Evolutionary conservation across 208 protist species (phyloP).

Genomic region (Angomonas deanei): DNA sequence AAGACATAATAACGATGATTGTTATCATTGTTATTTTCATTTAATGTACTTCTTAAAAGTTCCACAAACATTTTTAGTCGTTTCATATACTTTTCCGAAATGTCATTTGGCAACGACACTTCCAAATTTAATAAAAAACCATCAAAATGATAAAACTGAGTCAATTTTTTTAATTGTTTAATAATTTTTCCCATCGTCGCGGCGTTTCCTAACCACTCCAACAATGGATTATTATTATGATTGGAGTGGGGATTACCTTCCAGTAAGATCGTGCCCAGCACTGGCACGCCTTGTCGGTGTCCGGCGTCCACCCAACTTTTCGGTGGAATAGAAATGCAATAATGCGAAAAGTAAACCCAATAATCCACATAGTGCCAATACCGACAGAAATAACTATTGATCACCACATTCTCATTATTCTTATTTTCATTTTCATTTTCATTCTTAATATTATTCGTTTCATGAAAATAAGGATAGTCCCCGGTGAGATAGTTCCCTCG

Average conservation of each 20-base stretch:
- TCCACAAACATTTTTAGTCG: background rate
- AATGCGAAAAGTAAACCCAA: constrained; percentile 90
- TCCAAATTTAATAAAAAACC: constrained; percentile 93
- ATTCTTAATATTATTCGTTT: constrained; percentile 21
- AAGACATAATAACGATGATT: constrained; percentile 31
- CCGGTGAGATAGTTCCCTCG: constrained; percentile 45
- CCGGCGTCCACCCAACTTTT: constrained; percentile 66
- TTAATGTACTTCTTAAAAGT: constrained; percentile 8
- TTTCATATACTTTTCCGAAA: background rate
- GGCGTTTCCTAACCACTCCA: constrained; percentile 32
- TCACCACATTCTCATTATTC: constrained; percentile 17
- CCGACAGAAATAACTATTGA: no score
- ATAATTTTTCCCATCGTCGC: constrained; percentile 35
- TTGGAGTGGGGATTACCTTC: constrained; percentile 69
- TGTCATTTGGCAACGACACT: constrained; percentile 8
- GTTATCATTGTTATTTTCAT: background rate
- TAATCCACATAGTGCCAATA: constrained; percentile 74
- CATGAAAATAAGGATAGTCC: constrained; percentile 15
- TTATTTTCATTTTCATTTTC: background rate
- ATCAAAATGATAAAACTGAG: constrained; percentile 79
- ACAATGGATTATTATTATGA: constrained; percentile 17
- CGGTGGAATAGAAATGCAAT: constrained; percentile 77
- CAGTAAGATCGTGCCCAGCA: constrained; percentile 82
- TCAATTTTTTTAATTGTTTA: constrained; percentile 46
- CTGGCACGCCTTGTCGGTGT: constrained; percentile 74